A percentile compares a stretch with the other conserved stretches of the same genome.
phyloP scores from a whole-genome alignment of 1,139 yeast genomes.

The Hanseniaspora uvarum region DNA sequence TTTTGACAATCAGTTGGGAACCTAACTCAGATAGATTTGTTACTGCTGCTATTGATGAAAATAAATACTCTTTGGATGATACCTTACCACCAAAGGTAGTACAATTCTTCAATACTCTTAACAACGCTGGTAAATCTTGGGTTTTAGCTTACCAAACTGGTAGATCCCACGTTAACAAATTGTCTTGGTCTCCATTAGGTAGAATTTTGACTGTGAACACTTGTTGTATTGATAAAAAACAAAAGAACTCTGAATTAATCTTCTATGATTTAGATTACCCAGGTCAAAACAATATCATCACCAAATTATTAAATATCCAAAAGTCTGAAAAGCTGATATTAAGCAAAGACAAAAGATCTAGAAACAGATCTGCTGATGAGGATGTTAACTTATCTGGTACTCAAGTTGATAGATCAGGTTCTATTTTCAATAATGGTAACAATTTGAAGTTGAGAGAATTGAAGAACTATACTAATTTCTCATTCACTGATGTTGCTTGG shows the following conservation, averaged over 20 bases:
- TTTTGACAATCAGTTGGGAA: slow-evolving; percentile 89
- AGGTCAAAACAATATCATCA: slow-evolving; percentile 40
- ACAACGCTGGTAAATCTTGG: slow-evolving; percentile 36
- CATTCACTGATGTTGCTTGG: slow-evolving; percentile 83
- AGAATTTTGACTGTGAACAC: slow-evolving; percentile 76
- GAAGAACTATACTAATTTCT: slow-evolving; percentile 50
- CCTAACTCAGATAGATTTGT: slow-evolving; percentile 83
- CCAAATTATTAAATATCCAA: slow-evolving; percentile 24
- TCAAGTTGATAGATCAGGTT: slow-evolving; percentile 13
- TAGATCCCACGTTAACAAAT: slow-evolving; percentile 60
- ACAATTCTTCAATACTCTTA: slow-evolving; percentile 76
- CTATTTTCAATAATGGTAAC: slow-evolving; percentile 29
- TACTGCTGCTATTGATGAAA: slow-evolving; percentile 55
- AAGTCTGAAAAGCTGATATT: slow-evolving; percentile 17
- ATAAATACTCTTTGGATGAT: slow-evolving; percentile 46
- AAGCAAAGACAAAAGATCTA: neutral
- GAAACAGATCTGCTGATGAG: slow-evolving; percentile 25
- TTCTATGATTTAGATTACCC: slow-evolving; percentile 81
- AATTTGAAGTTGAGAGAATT: slow-evolving; percentile 47
- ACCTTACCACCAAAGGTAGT: slow-evolving; percentile 63
- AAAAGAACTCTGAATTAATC: slow-evolving; percentile 55
- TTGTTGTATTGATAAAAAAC: slow-evolving; percentile 42
- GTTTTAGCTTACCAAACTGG: slow-evolving; percentile 45
- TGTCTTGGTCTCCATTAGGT: slow-evolving; percentile 89
- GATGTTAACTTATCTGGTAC: slow-evolving; percentile 25